Percentiles rank a stretch among this genome's conserved stretches.
These are phyloP conservation scores for Galeopsis tetrahit DNA, from an alignment of 257 asterid species.

Conservation along the genomic window DNA sequence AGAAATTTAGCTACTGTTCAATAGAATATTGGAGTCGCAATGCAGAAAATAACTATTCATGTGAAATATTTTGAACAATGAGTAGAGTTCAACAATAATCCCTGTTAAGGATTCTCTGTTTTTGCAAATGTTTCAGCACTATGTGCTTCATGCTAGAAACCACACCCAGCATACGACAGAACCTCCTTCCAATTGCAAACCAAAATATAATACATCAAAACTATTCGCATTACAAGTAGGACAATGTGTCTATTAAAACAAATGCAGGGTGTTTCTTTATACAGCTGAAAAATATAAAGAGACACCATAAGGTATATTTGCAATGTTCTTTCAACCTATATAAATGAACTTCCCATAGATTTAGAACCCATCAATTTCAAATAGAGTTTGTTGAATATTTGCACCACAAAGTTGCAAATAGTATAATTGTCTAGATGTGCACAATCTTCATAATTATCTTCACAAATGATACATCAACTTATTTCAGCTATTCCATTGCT, in stretches of 20 bases:
- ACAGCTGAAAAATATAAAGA: conserved; percentile 16
- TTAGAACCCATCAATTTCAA: conserved; percentile 23
- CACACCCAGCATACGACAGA: conserved; percentile 32
- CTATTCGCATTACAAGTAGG: conserved; percentile 33
- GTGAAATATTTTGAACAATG: neutral
- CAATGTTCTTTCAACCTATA: neutral
- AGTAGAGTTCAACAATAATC: no score
- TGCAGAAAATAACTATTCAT: neutral
- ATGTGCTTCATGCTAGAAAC: no score
- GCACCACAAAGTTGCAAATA: conserved; percentile 11
- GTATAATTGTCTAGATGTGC: conserved; percentile 1
- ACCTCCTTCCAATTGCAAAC: conserved; percentile 54
- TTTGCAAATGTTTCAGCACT: no score
- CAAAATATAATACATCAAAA: conserved; percentile 58
- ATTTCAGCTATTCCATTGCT: no score
- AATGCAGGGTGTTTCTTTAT: neutral
- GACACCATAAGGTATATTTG: conserved; percentile 16
- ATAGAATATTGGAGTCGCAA: neutral
- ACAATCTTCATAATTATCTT: conserved; percentile 6
- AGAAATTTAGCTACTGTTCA: neutral
- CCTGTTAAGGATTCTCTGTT: no score
- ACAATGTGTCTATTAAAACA: conserved; percentile 12
- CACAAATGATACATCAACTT: no score
- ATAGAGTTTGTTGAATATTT: conserved; percentile 1
- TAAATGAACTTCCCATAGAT: conserved; percentile 2